Conservation (phyloP, 2,329 filamentous ascomycete genomes). For the Epichloe hybrida region DNA sequence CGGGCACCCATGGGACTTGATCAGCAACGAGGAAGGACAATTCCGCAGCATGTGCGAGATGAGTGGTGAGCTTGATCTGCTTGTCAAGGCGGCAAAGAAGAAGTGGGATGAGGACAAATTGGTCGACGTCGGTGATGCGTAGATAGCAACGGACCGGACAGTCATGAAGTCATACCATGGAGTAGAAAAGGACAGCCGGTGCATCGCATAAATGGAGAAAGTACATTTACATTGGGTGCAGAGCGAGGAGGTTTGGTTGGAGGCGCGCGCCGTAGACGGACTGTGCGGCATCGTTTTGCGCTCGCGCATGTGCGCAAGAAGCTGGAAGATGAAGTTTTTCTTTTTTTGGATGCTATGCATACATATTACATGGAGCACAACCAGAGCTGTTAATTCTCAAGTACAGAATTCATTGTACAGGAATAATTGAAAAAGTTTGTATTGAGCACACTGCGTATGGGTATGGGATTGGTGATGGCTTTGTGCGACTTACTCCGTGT, state of each 20-base stretch:
- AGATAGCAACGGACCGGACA: not conserved
- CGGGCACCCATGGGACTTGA: conserved; percentile 74
- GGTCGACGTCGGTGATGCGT: conserved; percentile 17
- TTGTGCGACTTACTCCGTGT: no score
- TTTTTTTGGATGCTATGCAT: not conserved
- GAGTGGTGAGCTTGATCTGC: conserved; percentile 41
- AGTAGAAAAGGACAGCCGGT: not conserved
- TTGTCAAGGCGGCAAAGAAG: conserved; percentile 43
- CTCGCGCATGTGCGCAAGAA: not conserved
- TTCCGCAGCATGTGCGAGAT: conserved; percentile 53
- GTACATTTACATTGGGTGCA: no score
- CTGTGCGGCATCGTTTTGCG: not conserved
- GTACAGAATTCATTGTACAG: no score
- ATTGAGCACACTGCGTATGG: not conserved
- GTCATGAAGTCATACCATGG: not conserved
- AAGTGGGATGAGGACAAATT: conserved; percentile 29
- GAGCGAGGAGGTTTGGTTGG: no score
- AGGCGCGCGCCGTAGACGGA: not conserved
- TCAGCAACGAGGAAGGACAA: conserved; percentile 53
- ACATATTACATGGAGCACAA: not conserved
- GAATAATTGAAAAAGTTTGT: not conserved
- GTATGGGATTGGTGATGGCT: no score
- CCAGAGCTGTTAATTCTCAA: no score
- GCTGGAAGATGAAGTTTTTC: conserved; percentile 4
- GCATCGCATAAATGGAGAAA: no score